phyloP scores from a whole-genome alignment of 2,329 filamentous ascomycete species.

The Trichoderma aggressivum region DNA sequence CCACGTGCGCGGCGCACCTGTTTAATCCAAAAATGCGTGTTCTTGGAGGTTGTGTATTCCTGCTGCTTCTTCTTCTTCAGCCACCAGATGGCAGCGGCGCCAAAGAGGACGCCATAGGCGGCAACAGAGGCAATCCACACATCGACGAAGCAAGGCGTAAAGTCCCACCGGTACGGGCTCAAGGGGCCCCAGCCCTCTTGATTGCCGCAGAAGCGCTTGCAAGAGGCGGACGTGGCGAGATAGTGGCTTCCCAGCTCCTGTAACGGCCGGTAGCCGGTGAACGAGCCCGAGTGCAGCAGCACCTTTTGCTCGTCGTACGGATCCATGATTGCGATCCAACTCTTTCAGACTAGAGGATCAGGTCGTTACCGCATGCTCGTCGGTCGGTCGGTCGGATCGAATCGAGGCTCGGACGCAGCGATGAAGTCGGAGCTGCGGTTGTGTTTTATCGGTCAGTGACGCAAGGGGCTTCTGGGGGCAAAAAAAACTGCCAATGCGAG shows the following conservation, averaged over 20 bases:
- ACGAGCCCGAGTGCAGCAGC: slow-evolving; percentile 56
- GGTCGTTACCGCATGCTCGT: slow-evolving; percentile 19
- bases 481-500: background rate
- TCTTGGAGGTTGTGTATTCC: slow-evolving; percentile 65
- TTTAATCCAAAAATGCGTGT: slow-evolving; percentile 92
- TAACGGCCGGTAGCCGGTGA: slow-evolving; percentile 54
- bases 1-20: slow-evolving; percentile 54
- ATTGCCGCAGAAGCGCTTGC: slow-evolving; percentile 76
- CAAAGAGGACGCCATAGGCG: slow-evolving; percentile 73
- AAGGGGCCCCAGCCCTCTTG: slow-evolving; percentile 93
- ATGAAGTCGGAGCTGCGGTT: slow-evolving; percentile 3
- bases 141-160: slow-evolving; percentile 97
- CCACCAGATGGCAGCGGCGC: slow-evolving; percentile 75
- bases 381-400: slow-evolving; percentile 22
- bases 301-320: slow-evolving; percentile 42
- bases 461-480: background rate
- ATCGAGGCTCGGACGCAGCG: background rate
- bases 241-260: slow-evolving; percentile 56
- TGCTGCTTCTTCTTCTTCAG: slow-evolving; percentile 67
- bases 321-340: slow-evolving; percentile 29
- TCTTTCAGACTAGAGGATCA: background rate
- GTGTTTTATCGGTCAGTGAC: slow-evolving; percentile 14
- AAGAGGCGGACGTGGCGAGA: slow-evolving; percentile 48
- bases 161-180: slow-evolving; percentile 83
- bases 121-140: slow-evolving; percentile 79